Percentiles rank a stretch among this genome's conserved stretches.
These are phyloP conservation scores for Coemansia sp. DNA, from an alignment of 192 early-diverging fungal species.

Conservation along the genomic window DNA sequence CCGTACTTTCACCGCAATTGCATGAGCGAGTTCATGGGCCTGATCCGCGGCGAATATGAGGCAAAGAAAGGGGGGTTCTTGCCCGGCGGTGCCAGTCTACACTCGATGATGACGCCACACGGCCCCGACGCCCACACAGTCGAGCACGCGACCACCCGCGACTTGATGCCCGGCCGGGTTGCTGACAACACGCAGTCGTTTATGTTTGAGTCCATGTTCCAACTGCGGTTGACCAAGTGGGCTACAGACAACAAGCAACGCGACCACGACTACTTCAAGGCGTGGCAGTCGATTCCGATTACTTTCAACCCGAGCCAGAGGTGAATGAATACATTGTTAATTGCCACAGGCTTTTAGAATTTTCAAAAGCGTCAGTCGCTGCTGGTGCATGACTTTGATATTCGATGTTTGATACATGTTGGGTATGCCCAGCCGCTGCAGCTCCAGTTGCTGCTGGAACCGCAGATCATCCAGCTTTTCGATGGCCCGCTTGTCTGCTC, in stretches of 20 bases:
- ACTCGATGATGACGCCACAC: slow-evolving; percentile 85
- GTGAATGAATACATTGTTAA: neutral
- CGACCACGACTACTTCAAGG: slow-evolving; percentile 83
- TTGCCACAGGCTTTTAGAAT: neutral
- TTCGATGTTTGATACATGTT: slow-evolving; percentile 32
- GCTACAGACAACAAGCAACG: slow-evolving; percentile 67
- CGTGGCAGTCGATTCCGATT: slow-evolving; percentile 68
- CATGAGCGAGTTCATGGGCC: slow-evolving; percentile 98
- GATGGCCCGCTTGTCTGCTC: slow-evolving; percentile 27
- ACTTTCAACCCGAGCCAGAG: slow-evolving; percentile 42
- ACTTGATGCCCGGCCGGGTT: slow-evolving; percentile 73
- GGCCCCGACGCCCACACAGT: slow-evolving; percentile 85
- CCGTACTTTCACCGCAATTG: slow-evolving; percentile 98
- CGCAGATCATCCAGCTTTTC: slow-evolving; percentile 43
- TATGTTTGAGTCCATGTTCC: slow-evolving; percentile 90
- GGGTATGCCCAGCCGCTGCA: slow-evolving; percentile 23
- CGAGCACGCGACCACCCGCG: slow-evolving; percentile 63
- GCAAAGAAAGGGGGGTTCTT: slow-evolving; percentile 88
- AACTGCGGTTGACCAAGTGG: slow-evolving; percentile 78
- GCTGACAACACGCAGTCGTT: slow-evolving; percentile 84
- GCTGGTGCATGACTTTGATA: neutral
- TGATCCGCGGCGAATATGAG: slow-evolving; percentile 89
- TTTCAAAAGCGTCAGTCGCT: neutral
- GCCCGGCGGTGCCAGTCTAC: slow-evolving; percentile 83
- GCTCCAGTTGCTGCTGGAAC: slow-evolving; percentile 34